Conservation (phyloP, 2,329 filamentous ascomycete species). For the Ophiostoma perfectum region DNA sequence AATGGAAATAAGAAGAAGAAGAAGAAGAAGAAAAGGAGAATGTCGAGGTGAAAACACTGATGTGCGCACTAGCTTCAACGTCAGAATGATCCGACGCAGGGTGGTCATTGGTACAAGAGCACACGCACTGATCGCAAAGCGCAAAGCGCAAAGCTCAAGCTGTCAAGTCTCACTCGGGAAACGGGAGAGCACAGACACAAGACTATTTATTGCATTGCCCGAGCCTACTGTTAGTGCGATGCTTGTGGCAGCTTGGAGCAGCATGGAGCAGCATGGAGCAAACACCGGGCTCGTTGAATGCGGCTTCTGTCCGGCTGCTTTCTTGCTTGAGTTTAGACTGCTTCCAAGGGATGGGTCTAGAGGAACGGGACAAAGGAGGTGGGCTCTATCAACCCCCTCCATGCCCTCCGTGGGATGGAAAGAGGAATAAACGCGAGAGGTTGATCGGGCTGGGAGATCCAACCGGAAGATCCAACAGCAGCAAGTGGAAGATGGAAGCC, state of each 20-base stretch:
- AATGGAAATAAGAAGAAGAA: not conserved
- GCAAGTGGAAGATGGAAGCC: not conserved
- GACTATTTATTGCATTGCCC: not conserved
- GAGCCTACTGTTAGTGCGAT: not conserved
- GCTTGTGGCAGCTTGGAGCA: not conserved
- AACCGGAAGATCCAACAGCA: not conserved
- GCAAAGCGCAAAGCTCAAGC: not conserved
- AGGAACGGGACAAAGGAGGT: not conserved
- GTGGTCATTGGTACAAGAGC: constrained; percentile 4
- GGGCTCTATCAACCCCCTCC: constrained; percentile 5
- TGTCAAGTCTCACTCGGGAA: constrained; percentile 4
- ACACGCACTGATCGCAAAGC: not conserved
- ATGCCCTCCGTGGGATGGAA: not conserved
- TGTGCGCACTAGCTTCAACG: not conserved
- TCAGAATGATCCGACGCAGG: not conserved
- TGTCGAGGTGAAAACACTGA: not conserved
- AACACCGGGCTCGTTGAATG: no score
- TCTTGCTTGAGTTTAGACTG: constrained; percentile 12
- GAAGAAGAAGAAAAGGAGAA: not conserved
- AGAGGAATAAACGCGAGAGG: not conserved
- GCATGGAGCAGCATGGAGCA: no score
- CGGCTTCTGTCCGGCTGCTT: not conserved
- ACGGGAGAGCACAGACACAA: constrained; percentile 11
- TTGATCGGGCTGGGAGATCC: not conserved
- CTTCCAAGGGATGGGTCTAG: constrained; percentile 13